These are phyloP conservation scores for Conidiobolus incongruus DNA, from an alignment of 371 early-diverging fungal genomes.

Conservation along the genomic window DNA sequence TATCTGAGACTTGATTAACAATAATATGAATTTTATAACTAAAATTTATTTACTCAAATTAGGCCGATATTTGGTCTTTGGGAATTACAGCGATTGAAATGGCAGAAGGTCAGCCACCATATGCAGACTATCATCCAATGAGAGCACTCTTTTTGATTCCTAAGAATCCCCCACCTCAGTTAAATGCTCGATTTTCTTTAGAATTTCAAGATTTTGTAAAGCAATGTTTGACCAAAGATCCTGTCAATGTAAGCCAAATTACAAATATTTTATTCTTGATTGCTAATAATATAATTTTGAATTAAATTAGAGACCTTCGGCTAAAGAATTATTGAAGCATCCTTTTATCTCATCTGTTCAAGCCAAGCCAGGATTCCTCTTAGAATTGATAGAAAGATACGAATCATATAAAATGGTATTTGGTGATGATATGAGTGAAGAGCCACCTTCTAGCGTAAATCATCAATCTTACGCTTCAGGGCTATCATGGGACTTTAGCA, in stretches of 20 bases:
- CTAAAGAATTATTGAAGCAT: conserved; percentile 1
- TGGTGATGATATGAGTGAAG: conserved; percentile 1
- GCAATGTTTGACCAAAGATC: conserved; percentile 70
- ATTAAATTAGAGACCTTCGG: conserved; percentile 1
- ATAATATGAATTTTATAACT: background rate
- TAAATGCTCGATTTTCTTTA: conserved; percentile 56
- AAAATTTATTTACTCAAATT: background rate
- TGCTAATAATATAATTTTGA: no score
- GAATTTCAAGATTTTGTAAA: conserved; percentile 82
- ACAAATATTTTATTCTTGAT: no score
- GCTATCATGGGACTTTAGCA: conserved; percentile 5
- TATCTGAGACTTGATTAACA: background rate
- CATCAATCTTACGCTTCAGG: background rate
- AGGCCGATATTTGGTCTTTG: conserved; percentile 96
- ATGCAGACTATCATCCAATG: conserved; percentile 82
- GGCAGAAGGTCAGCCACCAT: conserved; percentile 82
- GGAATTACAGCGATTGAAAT: conserved; percentile 97
- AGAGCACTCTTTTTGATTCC: conserved; percentile 82
- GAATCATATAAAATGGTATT: conserved; percentile 3
- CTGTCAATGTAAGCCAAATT: conserved; percentile 25
- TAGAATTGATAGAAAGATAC: conserved; percentile 4
- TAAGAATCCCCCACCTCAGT: conserved; percentile 70
- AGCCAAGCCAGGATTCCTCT: conserved; percentile 1
- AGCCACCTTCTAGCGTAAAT: background rate
- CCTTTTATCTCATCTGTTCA: conserved; percentile 4